Percentiles rank a stretch among this genome's conserved stretches.
These are phyloP conservation scores for Pseudogymnoascus sp. DNA, from an alignment of 2,329 filamentous ascomycete species.

Conservation along the genomic window DNA sequence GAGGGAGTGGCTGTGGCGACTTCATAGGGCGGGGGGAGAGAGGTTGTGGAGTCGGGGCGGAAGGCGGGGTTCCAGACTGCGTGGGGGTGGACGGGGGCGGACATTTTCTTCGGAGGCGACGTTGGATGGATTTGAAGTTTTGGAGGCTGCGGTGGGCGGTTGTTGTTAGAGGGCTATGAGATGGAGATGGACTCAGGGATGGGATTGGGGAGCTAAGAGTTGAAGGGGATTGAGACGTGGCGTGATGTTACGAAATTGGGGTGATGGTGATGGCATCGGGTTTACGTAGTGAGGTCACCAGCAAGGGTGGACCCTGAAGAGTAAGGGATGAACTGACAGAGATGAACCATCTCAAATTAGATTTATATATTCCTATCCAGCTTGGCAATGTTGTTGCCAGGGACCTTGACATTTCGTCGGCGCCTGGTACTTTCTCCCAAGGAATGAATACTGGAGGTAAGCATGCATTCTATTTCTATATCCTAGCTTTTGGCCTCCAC, in stretches of 20 bases:
- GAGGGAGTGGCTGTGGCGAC: not conserved
- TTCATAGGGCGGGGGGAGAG: not conserved
- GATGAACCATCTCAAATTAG: too few relatives aligned
- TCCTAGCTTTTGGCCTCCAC: constrained; percentile 26
- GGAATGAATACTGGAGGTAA: not conserved
- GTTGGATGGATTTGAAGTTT: not conserved
- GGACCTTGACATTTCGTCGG: too few relatives aligned
- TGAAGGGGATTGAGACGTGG: not conserved
- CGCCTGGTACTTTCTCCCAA: not conserved
- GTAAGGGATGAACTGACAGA: too few relatives aligned
- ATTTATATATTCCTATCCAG: too few relatives aligned
- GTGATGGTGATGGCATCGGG: not conserved
- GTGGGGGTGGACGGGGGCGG: not conserved
- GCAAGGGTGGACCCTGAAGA: not conserved
- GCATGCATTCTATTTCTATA: constrained; percentile 20
- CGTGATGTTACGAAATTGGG: not conserved
- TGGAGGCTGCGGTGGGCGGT: not conserved
- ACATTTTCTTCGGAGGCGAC: not conserved
- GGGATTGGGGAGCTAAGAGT: not conserved
- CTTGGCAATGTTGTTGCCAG: not conserved
- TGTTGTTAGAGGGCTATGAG: not conserved
- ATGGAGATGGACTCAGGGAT: not conserved
- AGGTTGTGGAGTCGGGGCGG: not conserved
- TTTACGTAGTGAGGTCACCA: not conserved
- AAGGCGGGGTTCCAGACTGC: constrained; percentile 3